Conservation (phyloP, 257 asterid species). For the Fraxinus quadrangulata region DNA sequence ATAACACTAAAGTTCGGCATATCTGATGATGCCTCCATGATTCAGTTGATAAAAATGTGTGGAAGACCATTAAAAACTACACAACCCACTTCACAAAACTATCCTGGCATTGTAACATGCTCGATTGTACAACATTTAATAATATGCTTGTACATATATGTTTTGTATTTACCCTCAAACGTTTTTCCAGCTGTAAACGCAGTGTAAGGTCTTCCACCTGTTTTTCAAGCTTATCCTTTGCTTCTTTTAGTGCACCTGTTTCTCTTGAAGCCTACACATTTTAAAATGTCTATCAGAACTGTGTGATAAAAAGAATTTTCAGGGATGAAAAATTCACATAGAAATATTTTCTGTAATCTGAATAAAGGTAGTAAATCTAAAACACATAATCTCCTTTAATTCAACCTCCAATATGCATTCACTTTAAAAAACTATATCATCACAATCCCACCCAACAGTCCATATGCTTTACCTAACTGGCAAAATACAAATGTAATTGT, state of each 20-base stretch:
- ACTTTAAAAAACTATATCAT: slow-evolving; percentile 5
- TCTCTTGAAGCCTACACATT: slow-evolving; percentile 83
- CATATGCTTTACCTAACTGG: neutral
- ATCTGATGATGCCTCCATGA: slow-evolving; percentile 10
- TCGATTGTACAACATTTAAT: neutral
- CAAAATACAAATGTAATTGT: neutral
- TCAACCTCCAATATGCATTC: slow-evolving; percentile 22
- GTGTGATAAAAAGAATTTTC: slow-evolving; percentile 5
- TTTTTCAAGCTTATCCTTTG: slow-evolving; percentile 97
- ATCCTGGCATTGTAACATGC: neutral
- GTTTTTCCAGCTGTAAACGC: slow-evolving; percentile 95
- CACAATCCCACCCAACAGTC: neutral
- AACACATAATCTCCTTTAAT: slow-evolving; percentile 6
- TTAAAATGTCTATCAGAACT: slow-evolving; percentile 21
- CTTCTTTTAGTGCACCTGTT: slow-evolving; percentile 98
- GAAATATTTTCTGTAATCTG: slow-evolving; percentile 7
- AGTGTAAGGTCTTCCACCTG: slow-evolving; percentile 93
- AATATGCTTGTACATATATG: slow-evolving; percentile 10
- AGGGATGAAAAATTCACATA: neutral
- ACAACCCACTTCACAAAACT: neutral
- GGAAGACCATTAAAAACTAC: neutral
- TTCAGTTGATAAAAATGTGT: slow-evolving; percentile 5
- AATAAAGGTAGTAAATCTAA: neutral
- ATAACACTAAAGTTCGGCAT: slow-evolving; percentile 13
- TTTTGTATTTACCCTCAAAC: slow-evolving; percentile 65